Evolutionary conservation across 345 rosid genomes (phyloP).

Genomic region (Nephelium lappaceum): DNA sequence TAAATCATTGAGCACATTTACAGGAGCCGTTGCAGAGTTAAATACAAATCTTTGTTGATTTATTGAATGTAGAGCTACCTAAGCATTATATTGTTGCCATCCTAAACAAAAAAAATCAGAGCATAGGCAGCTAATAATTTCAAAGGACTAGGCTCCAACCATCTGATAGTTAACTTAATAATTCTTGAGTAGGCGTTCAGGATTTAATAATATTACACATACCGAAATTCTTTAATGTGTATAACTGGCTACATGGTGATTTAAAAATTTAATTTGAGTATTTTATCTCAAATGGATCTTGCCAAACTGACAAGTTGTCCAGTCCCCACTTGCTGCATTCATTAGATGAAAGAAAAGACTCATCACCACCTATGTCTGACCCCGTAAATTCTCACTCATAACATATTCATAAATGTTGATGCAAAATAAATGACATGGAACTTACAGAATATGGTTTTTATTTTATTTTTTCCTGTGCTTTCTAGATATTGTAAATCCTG

Average conservation of each 20-base stretch:
- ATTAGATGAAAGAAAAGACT: not conserved
- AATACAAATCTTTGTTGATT: not conserved
- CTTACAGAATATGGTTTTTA: too few relatives aligned
- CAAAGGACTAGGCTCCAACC: not conserved
- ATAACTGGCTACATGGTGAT: not conserved
- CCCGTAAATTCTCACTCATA: not conserved
- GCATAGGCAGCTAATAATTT: not conserved
- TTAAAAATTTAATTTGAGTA: not conserved
- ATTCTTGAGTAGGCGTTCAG: not conserved
- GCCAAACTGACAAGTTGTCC: constrained; percentile 5
- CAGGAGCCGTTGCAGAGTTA: too few relatives aligned
- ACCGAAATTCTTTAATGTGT: not conserved
- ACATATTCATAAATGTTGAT: not conserved
- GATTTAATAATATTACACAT: not conserved
- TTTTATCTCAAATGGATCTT: not conserved
- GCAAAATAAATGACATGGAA: not conserved
- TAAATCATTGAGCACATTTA: too few relatives aligned
- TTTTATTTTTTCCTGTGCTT: not conserved
- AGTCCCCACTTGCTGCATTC: constrained; percentile 16
- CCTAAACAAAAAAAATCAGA: too few relatives aligned
- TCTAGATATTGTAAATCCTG: not conserved
- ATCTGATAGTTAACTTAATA: too few relatives aligned
- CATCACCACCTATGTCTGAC: not conserved
- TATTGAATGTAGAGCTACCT: not conserved
- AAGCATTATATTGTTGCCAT: too few relatives aligned